Evolutionary conservation across 345 rosid species (phyloP).

Genomic region (Populus davidiana): DNA sequence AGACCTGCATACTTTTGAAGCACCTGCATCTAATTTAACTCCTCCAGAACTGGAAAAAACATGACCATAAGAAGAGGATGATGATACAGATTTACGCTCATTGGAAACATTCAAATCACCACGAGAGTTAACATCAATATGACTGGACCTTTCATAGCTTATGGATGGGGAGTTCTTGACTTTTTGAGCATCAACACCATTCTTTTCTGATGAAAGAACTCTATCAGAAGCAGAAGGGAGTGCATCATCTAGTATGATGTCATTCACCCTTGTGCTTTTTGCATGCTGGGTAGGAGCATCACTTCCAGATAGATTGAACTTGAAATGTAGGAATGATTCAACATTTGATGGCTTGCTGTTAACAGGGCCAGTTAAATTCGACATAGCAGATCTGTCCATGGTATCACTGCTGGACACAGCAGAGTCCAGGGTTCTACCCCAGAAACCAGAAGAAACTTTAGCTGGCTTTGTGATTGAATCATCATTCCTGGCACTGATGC

Average conservation of each 20-base stretch:
- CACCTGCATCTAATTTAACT: background rate
- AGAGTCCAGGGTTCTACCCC: slow-evolving; percentile 53
- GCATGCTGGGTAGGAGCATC: slow-evolving; percentile 13
- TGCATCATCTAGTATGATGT: slow-evolving; percentile 28
- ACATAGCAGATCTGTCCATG: slow-evolving; percentile 18
- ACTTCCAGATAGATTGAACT: slow-evolving; percentile 36
- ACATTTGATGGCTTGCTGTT: slow-evolving; percentile 25
- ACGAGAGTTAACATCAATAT: background rate
- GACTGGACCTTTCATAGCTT: slow-evolving; percentile 22
- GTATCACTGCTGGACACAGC: slow-evolving; percentile 22
- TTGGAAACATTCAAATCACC: slow-evolving; percentile 2
- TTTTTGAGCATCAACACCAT: slow-evolving; percentile 12
- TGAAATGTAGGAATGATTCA: slow-evolving; percentile 41
- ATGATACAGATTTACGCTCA: slow-evolving; percentile 4
- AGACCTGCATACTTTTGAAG: slow-evolving; percentile 7
- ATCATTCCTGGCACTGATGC: slow-evolving; percentile 15
- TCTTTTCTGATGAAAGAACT: slow-evolving; percentile 25
- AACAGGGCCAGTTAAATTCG: slow-evolving; percentile 27
- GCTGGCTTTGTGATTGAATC: slow-evolving; percentile 30
- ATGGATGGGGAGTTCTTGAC: slow-evolving; percentile 19
- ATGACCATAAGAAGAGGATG: background rate
- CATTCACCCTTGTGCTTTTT: slow-evolving; percentile 28
- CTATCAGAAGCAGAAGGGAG: slow-evolving; percentile 22
- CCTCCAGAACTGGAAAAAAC: background rate
- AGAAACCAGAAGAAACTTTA: slow-evolving; percentile 43